These are phyloP conservation scores for Evansstolkia leycettana DNA, from an alignment of 495 filamentous ascomycete genomes.

Conservation along the genomic window DNA sequence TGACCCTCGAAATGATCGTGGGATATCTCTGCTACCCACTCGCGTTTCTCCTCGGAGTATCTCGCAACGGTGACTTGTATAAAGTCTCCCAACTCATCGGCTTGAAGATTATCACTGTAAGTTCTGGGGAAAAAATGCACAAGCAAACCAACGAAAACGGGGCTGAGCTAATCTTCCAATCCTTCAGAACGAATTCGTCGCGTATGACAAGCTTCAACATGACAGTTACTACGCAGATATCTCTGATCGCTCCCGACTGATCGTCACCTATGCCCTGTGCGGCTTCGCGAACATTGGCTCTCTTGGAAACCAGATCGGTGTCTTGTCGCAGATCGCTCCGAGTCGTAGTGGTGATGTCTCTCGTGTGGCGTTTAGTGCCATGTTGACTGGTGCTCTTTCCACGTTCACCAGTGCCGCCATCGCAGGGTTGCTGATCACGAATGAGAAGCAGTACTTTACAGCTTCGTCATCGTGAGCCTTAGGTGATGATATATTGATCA, in stretches of 20 bases:
- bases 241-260: conserved; percentile 55
- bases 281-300: conserved; percentile 75
- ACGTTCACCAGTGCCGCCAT: conserved; percentile 74
- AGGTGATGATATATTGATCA: conserved; percentile 1
- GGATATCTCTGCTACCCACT: conserved; percentile 78
- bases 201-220: conserved; percentile 39
- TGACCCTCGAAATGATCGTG: conserved; percentile 67
- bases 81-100: conserved; percentile 72
- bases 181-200: conserved; percentile 51
- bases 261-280: conserved; percentile 61
- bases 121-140: conserved; percentile 6
- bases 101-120: conserved; percentile 62
- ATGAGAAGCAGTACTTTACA: conserved; percentile 29
- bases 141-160: conserved; percentile 1
- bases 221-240: conserved; percentile 37
- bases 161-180: background rate
- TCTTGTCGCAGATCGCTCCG: conserved; percentile 70
- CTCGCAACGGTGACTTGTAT: conserved; percentile 54
- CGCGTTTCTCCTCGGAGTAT: conserved; percentile 77
- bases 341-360: conserved; percentile 61
- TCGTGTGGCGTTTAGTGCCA: conserved; percentile 60
- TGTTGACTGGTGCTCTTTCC: conserved; percentile 65
- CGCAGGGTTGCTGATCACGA: conserved; percentile 60
- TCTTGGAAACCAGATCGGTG: conserved; percentile 76
- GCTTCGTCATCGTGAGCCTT: background rate